Percentiles rank a stretch among this genome's conserved stretches.
Evolutionary conservation across 83 land plant genomes (phyloP).

Genomic region (Picea engelmannii): DNA sequence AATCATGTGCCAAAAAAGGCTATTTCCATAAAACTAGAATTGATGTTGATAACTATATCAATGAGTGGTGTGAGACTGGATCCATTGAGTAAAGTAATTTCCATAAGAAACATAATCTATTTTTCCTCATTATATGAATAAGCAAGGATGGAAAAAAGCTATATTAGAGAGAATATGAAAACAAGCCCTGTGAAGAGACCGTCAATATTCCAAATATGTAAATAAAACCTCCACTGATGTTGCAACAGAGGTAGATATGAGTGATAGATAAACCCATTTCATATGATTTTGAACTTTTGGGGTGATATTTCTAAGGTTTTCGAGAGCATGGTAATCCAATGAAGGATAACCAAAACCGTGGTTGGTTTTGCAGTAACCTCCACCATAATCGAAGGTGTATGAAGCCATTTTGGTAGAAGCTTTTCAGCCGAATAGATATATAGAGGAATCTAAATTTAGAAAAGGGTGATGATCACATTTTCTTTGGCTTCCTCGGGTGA

Average conservation of each 20-base stretch:
- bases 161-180: slow-evolving; percentile 32
- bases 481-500: too few species aligned
- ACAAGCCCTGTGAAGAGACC: slow-evolving; percentile 62
- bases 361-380: too few species aligned
- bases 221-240: slow-evolving; percentile 63
- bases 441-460: too few species aligned
- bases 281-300: slow-evolving; percentile 60
- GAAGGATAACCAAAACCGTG: too few species aligned
- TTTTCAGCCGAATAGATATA: too few species aligned
- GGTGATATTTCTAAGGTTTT: too few species aligned
- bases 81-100: slow-evolving; percentile 57
- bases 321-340: too few species aligned
- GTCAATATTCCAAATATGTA: slow-evolving; percentile 68
- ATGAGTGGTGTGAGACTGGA: slow-evolving; percentile 77
- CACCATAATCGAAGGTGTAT: too few species aligned
- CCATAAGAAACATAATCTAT: slow-evolving; percentile 13
- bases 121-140: slow-evolving; percentile 39
- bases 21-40: slow-evolving; percentile 36
- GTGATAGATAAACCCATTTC: slow-evolving; percentile 64
- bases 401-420: too few species aligned
- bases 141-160: slow-evolving; percentile 40
- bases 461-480: too few species aligned
- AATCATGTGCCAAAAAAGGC: too few species aligned
- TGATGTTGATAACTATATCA: slow-evolving; percentile 56
- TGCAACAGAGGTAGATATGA: slow-evolving; percentile 50